These are phyloP conservation scores for Cytospora mali DNA, from an alignment of 2,329 filamentous ascomycete species.

Conservation along the genomic window DNA sequence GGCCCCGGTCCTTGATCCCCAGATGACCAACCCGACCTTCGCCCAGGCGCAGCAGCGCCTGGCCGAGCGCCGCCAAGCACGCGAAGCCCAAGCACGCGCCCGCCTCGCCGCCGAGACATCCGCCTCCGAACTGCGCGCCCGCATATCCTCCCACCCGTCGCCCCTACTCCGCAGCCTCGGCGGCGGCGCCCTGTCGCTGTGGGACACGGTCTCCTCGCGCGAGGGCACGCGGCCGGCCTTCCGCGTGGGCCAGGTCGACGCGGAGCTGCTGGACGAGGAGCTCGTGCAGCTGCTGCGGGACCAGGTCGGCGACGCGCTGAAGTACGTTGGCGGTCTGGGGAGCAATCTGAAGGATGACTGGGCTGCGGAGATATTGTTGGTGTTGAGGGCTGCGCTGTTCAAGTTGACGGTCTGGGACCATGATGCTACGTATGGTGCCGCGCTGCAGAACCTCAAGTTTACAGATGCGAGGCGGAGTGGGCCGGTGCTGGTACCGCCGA, in stretches of 20 bases:
- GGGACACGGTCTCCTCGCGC: slow-evolving; percentile 72
- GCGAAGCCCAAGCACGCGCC: slow-evolving; percentile 67
- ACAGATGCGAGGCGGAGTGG: slow-evolving; percentile 75
- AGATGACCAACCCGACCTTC: slow-evolving; percentile 67
- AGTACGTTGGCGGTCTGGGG: slow-evolving; percentile 55
- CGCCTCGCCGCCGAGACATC: slow-evolving; percentile 50
- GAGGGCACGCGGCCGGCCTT: slow-evolving; percentile 84
- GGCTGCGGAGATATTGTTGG: slow-evolving; percentile 80
- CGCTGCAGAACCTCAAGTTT: slow-evolving; percentile 87
- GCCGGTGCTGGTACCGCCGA: slow-evolving; percentile 68
- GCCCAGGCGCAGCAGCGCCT: slow-evolving; percentile 88
- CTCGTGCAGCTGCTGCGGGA: slow-evolving; percentile 80
- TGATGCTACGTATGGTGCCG: slow-evolving; percentile 90
- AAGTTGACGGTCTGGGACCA: slow-evolving; percentile 98
- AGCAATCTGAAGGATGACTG: slow-evolving; percentile 80
- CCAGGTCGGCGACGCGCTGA: slow-evolving; percentile 85
- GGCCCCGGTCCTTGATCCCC: slow-evolving; percentile 33
- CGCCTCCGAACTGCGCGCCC: slow-evolving; percentile 41
- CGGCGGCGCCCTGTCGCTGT: slow-evolving; percentile 60
- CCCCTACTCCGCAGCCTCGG: slow-evolving; percentile 59
- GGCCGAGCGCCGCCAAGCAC: slow-evolving; percentile 74
- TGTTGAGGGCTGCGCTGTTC: slow-evolving; percentile 78
- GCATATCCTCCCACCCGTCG: slow-evolving; percentile 56
- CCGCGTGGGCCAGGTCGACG: slow-evolving; percentile 93
- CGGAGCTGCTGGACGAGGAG: slow-evolving; percentile 92